A percentile compares a stretch with the other conserved stretches of the same genome.
phyloP scores from a whole-genome alignment of 2,329 filamentous ascomycete genomes.

The Alternaria gansuensis region DNA sequence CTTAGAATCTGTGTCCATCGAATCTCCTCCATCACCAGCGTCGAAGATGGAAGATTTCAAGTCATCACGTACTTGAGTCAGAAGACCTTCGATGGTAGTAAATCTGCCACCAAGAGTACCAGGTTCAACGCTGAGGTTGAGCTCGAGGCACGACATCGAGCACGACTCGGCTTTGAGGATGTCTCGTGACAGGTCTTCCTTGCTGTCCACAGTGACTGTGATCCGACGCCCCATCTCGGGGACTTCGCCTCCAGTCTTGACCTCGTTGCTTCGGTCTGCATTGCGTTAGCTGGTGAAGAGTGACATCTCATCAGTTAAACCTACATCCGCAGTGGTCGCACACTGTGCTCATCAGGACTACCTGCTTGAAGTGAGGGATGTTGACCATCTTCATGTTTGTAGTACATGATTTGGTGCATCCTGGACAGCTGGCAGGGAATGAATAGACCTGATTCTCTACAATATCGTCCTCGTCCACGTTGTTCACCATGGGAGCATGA shows the following conservation, averaged over 20 bases:
- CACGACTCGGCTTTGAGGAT: constrained; percentile 97
- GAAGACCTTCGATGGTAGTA: constrained; percentile 92
- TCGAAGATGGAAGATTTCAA: constrained; percentile 89
- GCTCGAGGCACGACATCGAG: constrained; percentile 83
- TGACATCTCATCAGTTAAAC: constrained; percentile 20
- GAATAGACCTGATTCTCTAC: constrained; percentile 91
- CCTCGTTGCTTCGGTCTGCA: constrained; percentile 84
- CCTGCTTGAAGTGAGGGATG: constrained; percentile 97
- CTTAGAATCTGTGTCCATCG: constrained; percentile 71
- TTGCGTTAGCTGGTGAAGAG: constrained; percentile 17
- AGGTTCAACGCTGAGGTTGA: constrained; percentile 86
- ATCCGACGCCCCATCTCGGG: constrained; percentile 87
- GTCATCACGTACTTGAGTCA: constrained; percentile 92
- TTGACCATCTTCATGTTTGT: constrained; percentile 99
- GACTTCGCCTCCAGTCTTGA: constrained; percentile 95
- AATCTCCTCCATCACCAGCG: constrained; percentile 79
- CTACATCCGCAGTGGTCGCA: constrained; percentile 85
- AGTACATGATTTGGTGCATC: constrained; percentile 83
- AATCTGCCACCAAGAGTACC: constrained; percentile 95
- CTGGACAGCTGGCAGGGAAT: constrained; percentile 90
- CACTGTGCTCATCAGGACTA: constrained; percentile 92
- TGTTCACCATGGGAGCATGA: constrained; percentile 51
- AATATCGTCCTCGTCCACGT: constrained; percentile 72
- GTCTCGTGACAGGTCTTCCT: constrained; percentile 83
- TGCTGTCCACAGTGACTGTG: constrained; percentile 73